A percentile compares a stretch with the other conserved stretches of the same genome.
Conservation (phyloP, 225 moss, liverwort and hornwort genomes). For the Pseudisothecium myosuroides region DNA sequence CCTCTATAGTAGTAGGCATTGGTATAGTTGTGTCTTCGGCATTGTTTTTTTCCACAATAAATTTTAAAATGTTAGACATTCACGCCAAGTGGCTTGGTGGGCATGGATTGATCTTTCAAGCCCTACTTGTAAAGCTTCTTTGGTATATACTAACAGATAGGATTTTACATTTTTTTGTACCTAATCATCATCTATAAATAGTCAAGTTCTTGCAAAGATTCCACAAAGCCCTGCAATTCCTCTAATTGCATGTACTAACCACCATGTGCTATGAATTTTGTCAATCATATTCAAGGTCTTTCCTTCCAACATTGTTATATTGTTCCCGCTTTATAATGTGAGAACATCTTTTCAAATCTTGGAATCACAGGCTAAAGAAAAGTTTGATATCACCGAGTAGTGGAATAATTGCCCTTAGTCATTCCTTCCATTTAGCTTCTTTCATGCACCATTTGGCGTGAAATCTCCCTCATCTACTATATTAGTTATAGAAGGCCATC, state of each 20-base stretch:
- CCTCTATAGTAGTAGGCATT: not conserved
- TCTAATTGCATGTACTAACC: not conserved
- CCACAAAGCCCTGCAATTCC: not conserved
- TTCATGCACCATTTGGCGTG: accelerated
- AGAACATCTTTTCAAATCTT: not conserved
- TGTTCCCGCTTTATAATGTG: accelerated
- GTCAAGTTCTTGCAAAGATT: not conserved
- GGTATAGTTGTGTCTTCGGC: accelerated
- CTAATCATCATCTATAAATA: not conserved
- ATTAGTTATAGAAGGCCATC: not conserved
- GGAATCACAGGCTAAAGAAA: accelerated
- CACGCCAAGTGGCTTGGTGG: not conserved
- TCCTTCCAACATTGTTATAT: not conserved
- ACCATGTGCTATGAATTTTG: not conserved
- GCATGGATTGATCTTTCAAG: not conserved
- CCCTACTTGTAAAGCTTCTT: not conserved
- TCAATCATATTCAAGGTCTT: not conserved
- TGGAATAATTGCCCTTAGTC: not conserved
- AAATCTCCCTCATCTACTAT: not conserved
- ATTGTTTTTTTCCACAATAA: not conserved
- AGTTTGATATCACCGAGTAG: accelerated
- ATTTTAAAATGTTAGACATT: not conserved
- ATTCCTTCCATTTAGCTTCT: not conserved
- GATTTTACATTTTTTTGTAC: not conserved
- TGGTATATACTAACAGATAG: not conserved